Conservation (phyloP, 805 yeast genomes). For the Deakozyma indianensis region DNA sequence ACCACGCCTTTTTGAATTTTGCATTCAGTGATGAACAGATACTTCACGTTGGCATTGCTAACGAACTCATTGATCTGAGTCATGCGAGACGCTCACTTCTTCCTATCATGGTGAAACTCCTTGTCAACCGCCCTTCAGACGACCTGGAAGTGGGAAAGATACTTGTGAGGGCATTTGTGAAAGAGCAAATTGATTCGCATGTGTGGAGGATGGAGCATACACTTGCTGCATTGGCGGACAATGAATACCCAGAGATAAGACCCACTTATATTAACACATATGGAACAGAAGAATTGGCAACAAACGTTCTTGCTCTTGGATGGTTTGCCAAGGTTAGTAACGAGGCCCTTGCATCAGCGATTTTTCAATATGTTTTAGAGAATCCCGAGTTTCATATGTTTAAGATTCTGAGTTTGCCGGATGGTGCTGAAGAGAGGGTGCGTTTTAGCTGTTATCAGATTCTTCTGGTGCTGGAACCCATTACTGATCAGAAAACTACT, state of each 20-base stretch:
- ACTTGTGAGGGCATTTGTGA: slow-evolving; percentile 30
- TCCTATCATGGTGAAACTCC: slow-evolving; percentile 37
- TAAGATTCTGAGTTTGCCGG: slow-evolving; percentile 39
- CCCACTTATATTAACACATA: slow-evolving; percentile 34
- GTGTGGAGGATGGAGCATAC: slow-evolving; percentile 46
- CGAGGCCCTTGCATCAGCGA: slow-evolving; percentile 7
- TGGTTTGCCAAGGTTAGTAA: slow-evolving; percentile 22
- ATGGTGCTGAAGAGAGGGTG: slow-evolving; percentile 54
- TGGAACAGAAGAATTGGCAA: slow-evolving; percentile 43
- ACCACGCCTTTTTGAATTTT: slow-evolving; percentile 38
- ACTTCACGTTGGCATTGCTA: slow-evolving; percentile 16
- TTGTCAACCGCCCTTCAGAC: slow-evolving; percentile 21
- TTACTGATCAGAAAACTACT: slow-evolving; percentile 13
- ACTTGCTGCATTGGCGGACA: slow-evolving; percentile 39
- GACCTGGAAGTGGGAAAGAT: slow-evolving; percentile 38
- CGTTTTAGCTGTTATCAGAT: slow-evolving; percentile 48
- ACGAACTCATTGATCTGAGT: slow-evolving; percentile 15
- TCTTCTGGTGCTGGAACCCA: slow-evolving; percentile 27
- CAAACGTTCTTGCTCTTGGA: slow-evolving; percentile 36
- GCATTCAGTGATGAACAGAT: slow-evolving; percentile 29
- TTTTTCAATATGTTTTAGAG: slow-evolving; percentile 20
- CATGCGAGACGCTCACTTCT: slow-evolving; percentile 54
- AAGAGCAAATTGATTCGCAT: slow-evolving; percentile 41
- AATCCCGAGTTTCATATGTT: slow-evolving; percentile 30
- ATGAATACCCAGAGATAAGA: slow-evolving; percentile 23